Percentiles rank a stretch among this genome's conserved stretches.
Conservation (phyloP, 2,329 filamentous ascomycete genomes). For the Diplodia sapinea region DNA sequence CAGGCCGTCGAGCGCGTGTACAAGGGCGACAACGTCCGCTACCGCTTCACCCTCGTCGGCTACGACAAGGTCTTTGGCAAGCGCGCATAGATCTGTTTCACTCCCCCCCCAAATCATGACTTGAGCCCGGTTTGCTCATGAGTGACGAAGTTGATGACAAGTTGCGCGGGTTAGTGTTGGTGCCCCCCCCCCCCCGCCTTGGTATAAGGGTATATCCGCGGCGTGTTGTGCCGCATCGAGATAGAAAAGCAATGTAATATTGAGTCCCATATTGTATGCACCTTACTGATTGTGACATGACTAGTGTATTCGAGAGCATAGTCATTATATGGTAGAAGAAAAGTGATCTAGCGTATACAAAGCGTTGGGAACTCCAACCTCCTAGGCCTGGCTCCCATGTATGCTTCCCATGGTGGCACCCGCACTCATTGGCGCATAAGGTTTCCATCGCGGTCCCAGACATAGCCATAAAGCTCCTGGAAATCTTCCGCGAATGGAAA, state of each 20-base stretch:
- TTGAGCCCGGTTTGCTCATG: not conserved
- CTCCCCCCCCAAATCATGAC: no score
- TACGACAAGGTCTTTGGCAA: conserved; percentile 71
- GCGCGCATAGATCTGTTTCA: conserved; percentile 32
- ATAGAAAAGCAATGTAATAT: conserved; percentile 29
- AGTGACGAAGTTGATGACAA: conserved; percentile 22
- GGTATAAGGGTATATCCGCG: conserved; percentile 4
- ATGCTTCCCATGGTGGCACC: no score
- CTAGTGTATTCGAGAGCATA: no score
- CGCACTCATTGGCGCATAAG: no score
- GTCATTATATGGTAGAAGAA: no score
- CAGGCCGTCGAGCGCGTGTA: conserved; percentile 70
- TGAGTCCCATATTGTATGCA: not conserved
- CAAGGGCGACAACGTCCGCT: conserved; percentile 73
- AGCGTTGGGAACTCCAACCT: no score
- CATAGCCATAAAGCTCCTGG: no score
- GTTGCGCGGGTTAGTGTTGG: not conserved
- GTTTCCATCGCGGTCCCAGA: no score
- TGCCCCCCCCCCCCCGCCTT: not conserved
- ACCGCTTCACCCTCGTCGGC: conserved; percentile 72
- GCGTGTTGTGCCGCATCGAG: conserved; percentile 3
- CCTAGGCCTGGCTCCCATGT: no score
- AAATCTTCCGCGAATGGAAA: no score
- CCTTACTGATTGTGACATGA: no score
- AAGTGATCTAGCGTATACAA: no score